Percentiles rank a stretch among this genome's conserved stretches.
Evolutionary conservation across 2,329 filamentous ascomycete genomes (phyloP).

Genomic region (Arthrobotrys sinensis): DNA sequence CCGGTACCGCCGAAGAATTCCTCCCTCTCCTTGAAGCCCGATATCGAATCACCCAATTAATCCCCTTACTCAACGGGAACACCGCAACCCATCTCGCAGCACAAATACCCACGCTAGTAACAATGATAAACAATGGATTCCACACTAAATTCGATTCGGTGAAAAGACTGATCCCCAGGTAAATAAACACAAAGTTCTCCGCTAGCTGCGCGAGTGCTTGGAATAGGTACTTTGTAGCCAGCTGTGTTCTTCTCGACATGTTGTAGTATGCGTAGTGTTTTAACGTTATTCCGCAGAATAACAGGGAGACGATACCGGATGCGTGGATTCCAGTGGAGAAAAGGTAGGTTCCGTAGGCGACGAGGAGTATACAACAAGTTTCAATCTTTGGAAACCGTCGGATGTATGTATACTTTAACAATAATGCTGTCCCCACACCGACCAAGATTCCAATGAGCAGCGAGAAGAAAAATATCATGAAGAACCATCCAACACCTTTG

Average conservation of each 20-base stretch:
- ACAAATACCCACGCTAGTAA: slow-evolving; percentile 92
- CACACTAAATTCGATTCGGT: slow-evolving; percentile 90
- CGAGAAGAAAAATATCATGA: slow-evolving; percentile 95
- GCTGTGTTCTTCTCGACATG: slow-evolving; percentile 96
- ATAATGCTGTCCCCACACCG: slow-evolving; percentile 86
- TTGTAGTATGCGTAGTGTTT: slow-evolving; percentile 99
- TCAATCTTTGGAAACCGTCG: slow-evolving; percentile 95
- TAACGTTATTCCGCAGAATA: slow-evolving; percentile 97
- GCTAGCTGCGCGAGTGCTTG: slow-evolving; percentile 94
- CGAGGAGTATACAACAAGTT: slow-evolving; percentile 92
- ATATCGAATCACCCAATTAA: slow-evolving; percentile 94
- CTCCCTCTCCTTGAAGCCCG: slow-evolving; percentile 83
- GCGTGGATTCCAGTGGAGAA: slow-evolving; percentile 96
- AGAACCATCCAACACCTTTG: slow-evolving; percentile 92
- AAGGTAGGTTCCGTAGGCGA: slow-evolving; percentile 97
- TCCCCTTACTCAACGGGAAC: slow-evolving; percentile 88
- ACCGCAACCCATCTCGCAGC: slow-evolving; percentile 93
- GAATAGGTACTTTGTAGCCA: slow-evolving; percentile 98
- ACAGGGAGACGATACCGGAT: slow-evolving; percentile 95
- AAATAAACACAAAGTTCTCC: slow-evolving; percentile 99
- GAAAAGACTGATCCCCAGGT: slow-evolving; percentile 93
- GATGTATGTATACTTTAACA: slow-evolving; percentile 94
- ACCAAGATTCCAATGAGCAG: slow-evolving; percentile 89
- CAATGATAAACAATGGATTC: slow-evolving; percentile 94
- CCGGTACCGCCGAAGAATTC: slow-evolving; percentile 69